Percentiles rank a stretch among this genome's conserved stretches.
phyloP scores from a whole-genome alignment of 306 rosid species.

The Fragaria nilgerrensis region DNA sequence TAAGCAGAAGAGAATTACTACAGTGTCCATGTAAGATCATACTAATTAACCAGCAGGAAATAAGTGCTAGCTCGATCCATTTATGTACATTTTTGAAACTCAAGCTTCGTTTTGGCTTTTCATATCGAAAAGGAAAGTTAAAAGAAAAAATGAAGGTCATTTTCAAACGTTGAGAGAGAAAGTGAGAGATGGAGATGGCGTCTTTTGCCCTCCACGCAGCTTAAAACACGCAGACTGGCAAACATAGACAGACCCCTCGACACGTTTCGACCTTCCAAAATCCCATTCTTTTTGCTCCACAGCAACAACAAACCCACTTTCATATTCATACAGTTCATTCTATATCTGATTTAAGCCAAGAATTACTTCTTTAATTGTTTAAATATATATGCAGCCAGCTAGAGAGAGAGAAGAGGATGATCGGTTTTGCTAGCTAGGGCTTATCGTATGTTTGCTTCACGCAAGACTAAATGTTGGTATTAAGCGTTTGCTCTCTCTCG shows the following conservation, averaged over 20 bases:
- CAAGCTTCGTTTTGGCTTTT: constrained; percentile 29
- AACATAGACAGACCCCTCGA: constrained; percentile 44
- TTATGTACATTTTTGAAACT: not conserved
- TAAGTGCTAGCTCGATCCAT: not conserved
- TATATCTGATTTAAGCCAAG: not conserved
- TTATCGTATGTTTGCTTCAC: constrained; percentile 95
- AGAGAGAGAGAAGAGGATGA: constrained; percentile 10
- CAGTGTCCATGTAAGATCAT: too few species aligned
- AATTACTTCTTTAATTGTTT: not conserved
- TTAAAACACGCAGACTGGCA: constrained; percentile 76
- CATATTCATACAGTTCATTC: constrained; percentile 12
- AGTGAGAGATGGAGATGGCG: constrained; percentile 53
- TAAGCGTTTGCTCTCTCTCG: constrained; percentile 66
- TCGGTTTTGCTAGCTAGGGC: constrained; percentile 35
- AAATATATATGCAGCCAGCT: not conserved
- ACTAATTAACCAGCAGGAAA: not conserved
- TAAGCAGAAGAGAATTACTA: too few species aligned
- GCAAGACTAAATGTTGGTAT: constrained; percentile 75
- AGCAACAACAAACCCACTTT: constrained; percentile 12
- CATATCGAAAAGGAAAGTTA: constrained; percentile 26
- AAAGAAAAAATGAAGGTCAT: constrained; percentile 37
- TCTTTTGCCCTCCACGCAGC: constrained; percentile 97
- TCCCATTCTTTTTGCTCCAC: constrained; percentile 19
- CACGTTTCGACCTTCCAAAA: constrained; percentile 54
- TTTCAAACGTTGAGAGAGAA: constrained; percentile 49